phyloP scores from a whole-genome alignment of 176 grass and related monocot genomes.

The Lolium multiflorum region DNA sequence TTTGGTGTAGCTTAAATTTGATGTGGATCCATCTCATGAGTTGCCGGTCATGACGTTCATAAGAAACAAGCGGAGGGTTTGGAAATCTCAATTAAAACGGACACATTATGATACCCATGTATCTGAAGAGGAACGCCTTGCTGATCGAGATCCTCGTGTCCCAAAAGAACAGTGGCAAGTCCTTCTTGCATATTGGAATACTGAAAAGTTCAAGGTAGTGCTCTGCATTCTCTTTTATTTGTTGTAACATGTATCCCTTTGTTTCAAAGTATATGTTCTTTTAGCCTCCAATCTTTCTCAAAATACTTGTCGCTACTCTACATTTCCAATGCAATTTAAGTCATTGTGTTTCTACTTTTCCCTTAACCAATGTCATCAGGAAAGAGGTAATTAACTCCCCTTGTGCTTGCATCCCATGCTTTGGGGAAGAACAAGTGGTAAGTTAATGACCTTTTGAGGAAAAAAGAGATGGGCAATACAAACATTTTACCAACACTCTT shows the following conservation, averaged over 20 bases:
- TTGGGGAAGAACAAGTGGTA: neutral
- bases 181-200: conserved; percentile 44
- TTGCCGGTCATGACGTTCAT: conserved; percentile 35
- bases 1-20: conserved; percentile 49
- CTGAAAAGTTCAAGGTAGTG: conserved; percentile 50
- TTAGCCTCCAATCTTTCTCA: neutral
- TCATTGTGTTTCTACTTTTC: neutral
- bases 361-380: neutral
- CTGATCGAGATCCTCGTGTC: conserved; percentile 43
- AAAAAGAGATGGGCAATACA: conserved; percentile 4
- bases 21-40: conserved; percentile 27
- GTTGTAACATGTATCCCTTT: neutral
- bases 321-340: conserved; percentile 11
- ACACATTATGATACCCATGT: conserved; percentile 39
- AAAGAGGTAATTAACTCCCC: conserved; percentile 11
- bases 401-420: conserved; percentile 15
- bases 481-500: neutral
- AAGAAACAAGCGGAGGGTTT: conserved; percentile 43
- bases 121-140: conserved; percentile 48
- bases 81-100: conserved; percentile 53
- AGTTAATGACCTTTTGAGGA: neutral
- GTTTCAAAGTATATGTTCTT: neutral
- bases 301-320: conserved; percentile 15
- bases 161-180: conserved; percentile 46
- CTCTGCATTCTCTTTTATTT: conserved; percentile 11